Evolutionary conservation across 2,329 filamentous ascomycete species (phyloP).

Genomic region (Venturia carpophila): DNA sequence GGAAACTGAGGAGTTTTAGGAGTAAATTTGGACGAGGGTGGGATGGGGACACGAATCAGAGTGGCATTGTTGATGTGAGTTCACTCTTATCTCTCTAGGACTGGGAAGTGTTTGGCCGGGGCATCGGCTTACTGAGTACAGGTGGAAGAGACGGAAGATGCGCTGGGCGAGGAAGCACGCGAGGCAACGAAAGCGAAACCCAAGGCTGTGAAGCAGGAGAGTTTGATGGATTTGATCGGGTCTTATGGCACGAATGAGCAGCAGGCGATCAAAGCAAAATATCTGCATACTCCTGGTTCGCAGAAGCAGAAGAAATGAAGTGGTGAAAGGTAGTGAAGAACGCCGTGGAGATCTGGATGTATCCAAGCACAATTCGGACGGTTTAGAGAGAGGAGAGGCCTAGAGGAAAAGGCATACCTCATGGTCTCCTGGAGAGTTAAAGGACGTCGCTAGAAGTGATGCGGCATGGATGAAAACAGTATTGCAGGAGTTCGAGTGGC

Average conservation of each 20-base stretch:
- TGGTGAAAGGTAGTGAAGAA: background rate
- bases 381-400: background rate
- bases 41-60: slow-evolving; percentile 50
- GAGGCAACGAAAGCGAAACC: background rate
- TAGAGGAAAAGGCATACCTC: background rate
- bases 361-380: background rate
- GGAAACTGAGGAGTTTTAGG: slow-evolving; percentile 78
- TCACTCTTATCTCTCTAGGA: background rate
- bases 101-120: background rate
- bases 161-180: background rate
- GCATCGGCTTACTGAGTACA: background rate
- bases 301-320: slow-evolving; percentile 7
- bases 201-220: slow-evolving; percentile 7
- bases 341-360: background rate
- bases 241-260: slow-evolving; percentile 1
- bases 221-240: slow-evolving; percentile 4
- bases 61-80: slow-evolving; percentile 5
- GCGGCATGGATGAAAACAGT: background rate
- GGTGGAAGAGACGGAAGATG: background rate
- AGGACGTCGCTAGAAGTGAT: background rate
- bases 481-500: background rate
- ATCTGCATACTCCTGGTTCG: background rate
- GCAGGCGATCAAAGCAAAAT: background rate
- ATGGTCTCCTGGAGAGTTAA: background rate
- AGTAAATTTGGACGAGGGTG: slow-evolving; percentile 75